Base-by-base conservation (phyloP, 345 rosid species). In the Arabis hirsuta region DNA sequence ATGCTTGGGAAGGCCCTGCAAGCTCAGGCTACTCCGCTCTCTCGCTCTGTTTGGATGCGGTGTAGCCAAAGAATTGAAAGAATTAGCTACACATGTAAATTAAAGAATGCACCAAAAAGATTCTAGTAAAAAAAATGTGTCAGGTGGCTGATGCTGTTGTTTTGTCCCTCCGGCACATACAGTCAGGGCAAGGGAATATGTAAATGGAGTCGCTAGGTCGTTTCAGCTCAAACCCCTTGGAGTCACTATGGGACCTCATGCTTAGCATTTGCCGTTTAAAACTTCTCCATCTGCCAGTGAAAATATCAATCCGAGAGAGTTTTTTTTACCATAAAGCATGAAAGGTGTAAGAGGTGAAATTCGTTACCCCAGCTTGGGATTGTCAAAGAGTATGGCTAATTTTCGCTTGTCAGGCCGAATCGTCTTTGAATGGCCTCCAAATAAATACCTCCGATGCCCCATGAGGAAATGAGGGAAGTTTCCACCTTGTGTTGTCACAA, bases 401-500 rank as follows among this genome's bases (percentile, higher is more conserved):
- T 92, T 91, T 67, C 96, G 84, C 80, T 95, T 95, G 86, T 95
- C 97, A 19, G 99, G 99, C 73, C 83, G 82, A 73, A 95, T 84
- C 61, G 96, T 91, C 86, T 95, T 91, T 1, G 96, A 84, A 58
- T 95, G 98, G 69, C 99, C 99, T 43, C 97, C 89, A 55, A 77
- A 88, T 84, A 88, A 75, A 81, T 82, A 90, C 76, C 99, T 85
- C 76, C 99, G 80, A 76, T 95, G 97, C 65, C 99, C 99, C 87
- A 88, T 87, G 81, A 95, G 87, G 76, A 95, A 88, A 84, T 91
- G 97, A 65, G 99, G 97, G 74, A 95, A 95, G 77, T 95, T 95
- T 57, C 99, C 99, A 71, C 99, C 99, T 83, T 95, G 99, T 69
- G 98, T 95, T 7, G 99, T 95, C 74, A 91, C 96, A 84, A 95